A percentile compares a stretch with the other conserved stretches of the same genome.
Conservation (phyloP, 164 flowering plant genomes). For the Macadamia integrifolia region DNA sequence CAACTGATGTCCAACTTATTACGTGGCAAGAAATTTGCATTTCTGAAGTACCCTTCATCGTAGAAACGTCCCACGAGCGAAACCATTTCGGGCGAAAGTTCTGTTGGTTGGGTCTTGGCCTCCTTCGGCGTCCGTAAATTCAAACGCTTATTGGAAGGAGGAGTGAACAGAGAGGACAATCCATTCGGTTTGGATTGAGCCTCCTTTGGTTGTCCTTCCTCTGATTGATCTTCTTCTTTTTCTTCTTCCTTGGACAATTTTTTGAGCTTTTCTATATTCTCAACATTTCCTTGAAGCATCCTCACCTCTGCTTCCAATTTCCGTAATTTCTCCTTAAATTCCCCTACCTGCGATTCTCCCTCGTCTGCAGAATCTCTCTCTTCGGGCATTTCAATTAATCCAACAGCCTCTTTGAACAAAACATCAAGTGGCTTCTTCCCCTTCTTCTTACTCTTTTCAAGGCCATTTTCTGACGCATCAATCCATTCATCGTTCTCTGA, state of each 20-base stretch:
- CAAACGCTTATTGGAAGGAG: background rate
- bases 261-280: background rate
- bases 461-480: background rate
- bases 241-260: background rate
- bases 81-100: conserved; percentile 17
- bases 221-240: background rate
- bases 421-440: conserved; percentile 12
- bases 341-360: background rate
- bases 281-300: conserved; percentile 3
- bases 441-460: background rate
- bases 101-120: background rate
- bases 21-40: conserved; percentile 17
- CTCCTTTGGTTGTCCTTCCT: background rate
- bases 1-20: conserved; percentile 15
- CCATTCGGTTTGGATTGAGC: conserved; percentile 3
- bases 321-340: conserved; percentile 12
- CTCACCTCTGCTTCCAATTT: conserved; percentile 14
- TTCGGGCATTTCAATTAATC: conserved; percentile 8
- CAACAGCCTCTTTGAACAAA: conserved; percentile 12
- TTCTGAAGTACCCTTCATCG: conserved; percentile 15
- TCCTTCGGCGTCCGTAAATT: background rate
- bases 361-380: conserved; percentile 10
- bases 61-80: conserved; percentile 12
- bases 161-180: conserved; percentile 1
- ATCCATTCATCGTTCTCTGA: background rate